These are phyloP conservation scores for Helianthus tuberosus DNA, from an alignment of 129 eudicot species.

Conservation along the genomic window DNA sequence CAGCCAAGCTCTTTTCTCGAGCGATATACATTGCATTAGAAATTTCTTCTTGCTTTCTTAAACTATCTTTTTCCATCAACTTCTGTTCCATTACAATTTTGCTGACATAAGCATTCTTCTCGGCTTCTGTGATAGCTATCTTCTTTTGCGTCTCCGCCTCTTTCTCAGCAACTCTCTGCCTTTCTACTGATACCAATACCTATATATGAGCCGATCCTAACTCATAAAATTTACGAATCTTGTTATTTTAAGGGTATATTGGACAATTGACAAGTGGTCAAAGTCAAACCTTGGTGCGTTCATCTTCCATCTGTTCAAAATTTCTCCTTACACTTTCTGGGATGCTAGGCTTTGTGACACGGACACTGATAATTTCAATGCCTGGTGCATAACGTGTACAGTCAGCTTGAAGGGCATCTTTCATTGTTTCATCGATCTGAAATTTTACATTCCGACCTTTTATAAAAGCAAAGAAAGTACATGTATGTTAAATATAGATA, in stretches of 20 bases:
- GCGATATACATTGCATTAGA: slow-evolving; percentile 82
- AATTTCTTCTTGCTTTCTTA: slow-evolving; percentile 82
- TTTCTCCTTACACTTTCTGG: slow-evolving; percentile 73
- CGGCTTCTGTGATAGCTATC: slow-evolving; percentile 6
- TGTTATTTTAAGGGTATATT: not conserved
- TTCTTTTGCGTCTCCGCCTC: slow-evolving; percentile 50
- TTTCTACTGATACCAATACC: slow-evolving; percentile 86
- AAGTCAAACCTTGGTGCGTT: slow-evolving; percentile 70
- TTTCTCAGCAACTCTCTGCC: slow-evolving; percentile 83
- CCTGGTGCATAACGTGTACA: slow-evolving; percentile 99
- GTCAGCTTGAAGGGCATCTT: slow-evolving; percentile 96
- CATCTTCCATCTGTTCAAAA: slow-evolving; percentile 94
- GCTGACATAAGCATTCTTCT: slow-evolving; percentile 48
- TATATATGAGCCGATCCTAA: slow-evolving; percentile 7
- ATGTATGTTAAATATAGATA: too few relatives aligned
- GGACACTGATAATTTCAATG: slow-evolving; percentile 88
- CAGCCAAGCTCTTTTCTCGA: slow-evolving; percentile 91
- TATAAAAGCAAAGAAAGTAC: slow-evolving; percentile 20
- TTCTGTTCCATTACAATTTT: slow-evolving; percentile 72
- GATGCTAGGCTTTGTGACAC: slow-evolving; percentile 85
- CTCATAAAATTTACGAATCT: slow-evolving; percentile 1
- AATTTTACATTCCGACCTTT: slow-evolving; percentile 16
- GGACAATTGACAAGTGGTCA: not conserved
- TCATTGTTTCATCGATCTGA: slow-evolving; percentile 95
- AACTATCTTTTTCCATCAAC: slow-evolving; percentile 81